Percentiles rank a stretch among this genome's conserved stretches.
Conservation (phyloP, 257 asterid genomes). For the Lavandula angustifolia region DNA sequence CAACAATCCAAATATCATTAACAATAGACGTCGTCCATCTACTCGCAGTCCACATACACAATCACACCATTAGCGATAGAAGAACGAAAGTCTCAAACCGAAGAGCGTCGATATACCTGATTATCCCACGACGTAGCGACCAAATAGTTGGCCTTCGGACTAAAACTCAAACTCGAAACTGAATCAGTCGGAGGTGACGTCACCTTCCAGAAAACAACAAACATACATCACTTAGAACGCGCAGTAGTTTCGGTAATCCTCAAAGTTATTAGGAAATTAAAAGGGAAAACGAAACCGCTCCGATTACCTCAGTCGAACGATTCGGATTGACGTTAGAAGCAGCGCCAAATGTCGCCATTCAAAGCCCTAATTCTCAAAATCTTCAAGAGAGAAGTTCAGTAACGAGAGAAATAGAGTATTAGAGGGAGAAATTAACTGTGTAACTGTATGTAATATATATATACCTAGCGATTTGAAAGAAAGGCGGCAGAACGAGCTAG, state of each 20-base stretch:
- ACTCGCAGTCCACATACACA: background rate
- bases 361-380: slow-evolving; percentile 38
- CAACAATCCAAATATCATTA: background rate
- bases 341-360: slow-evolving; percentile 72
- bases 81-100: background rate
- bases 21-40: background rate
- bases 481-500: too few relatives aligned
- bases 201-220: slow-evolving; percentile 42
- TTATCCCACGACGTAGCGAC: slow-evolving; percentile 96
- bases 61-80: background rate
- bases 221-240: background rate
- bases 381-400: background rate
- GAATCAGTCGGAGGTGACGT: slow-evolving; percentile 81
- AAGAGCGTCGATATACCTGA: slow-evolving; percentile 53
- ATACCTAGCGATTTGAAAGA: background rate
- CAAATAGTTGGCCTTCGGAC: slow-evolving; percentile 79
- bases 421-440: background rate
- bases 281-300: slow-evolving; percentile 1
- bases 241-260: background rate
- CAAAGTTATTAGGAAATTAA: background rate
- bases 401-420: background rate
- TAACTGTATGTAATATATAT: too few relatives aligned
- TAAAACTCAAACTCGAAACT: slow-evolving; percentile 79
- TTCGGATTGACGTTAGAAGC: slow-evolving; percentile 64
- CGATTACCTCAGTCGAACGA: slow-evolving; percentile 71